These are phyloP conservation scores for Aspergillus unguis DNA, from an alignment of 2,329 filamentous ascomycete genomes.

Conservation along the genomic window DNA sequence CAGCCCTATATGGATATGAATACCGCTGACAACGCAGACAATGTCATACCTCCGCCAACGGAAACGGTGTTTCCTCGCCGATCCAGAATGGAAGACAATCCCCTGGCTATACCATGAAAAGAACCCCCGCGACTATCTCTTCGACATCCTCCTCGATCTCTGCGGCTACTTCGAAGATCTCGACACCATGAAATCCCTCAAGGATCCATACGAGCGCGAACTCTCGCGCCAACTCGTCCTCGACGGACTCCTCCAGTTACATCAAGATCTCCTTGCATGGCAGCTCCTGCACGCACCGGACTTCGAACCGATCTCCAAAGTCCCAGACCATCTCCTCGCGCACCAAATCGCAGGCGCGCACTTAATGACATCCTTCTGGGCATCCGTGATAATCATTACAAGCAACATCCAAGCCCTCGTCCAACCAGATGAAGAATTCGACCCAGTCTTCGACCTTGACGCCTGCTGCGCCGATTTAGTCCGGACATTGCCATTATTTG, in stretches of 20 bases:
- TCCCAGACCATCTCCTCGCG: neutral
- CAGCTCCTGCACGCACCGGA: slow-evolving; percentile 1
- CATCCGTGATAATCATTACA: neutral
- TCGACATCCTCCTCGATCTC: slow-evolving; percentile 8
- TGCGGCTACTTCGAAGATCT: slow-evolving; percentile 1
- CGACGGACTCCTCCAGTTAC: neutral
- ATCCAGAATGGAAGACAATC: slow-evolving; percentile 3
- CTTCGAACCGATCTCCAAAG: neutral
- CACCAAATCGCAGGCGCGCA: slow-evolving; percentile 1
- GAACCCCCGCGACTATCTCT: slow-evolving; percentile 5
- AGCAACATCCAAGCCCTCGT: slow-evolving; percentile 1
- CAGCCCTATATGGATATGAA: no score
- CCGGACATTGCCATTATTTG: slow-evolving; percentile 1
- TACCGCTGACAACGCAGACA: neutral
- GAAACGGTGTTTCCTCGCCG: slow-evolving; percentile 4
- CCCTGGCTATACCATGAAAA: slow-evolving; percentile 8
- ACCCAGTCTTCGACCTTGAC: neutral
- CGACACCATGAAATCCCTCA: slow-evolving; percentile 1
- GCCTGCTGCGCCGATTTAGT: slow-evolving; percentile 5
- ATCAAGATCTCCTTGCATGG: slow-evolving; percentile 3
- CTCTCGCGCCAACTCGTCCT: neutral
- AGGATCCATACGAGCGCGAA: neutral
- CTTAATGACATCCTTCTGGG: slow-evolving; percentile 3
- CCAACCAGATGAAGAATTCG: neutral
- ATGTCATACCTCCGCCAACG: slow-evolving; percentile 1